These are phyloP conservation scores for Flueggea neowawraea DNA, from an alignment of 441 rosid genomes.

Conservation along the genomic window DNA sequence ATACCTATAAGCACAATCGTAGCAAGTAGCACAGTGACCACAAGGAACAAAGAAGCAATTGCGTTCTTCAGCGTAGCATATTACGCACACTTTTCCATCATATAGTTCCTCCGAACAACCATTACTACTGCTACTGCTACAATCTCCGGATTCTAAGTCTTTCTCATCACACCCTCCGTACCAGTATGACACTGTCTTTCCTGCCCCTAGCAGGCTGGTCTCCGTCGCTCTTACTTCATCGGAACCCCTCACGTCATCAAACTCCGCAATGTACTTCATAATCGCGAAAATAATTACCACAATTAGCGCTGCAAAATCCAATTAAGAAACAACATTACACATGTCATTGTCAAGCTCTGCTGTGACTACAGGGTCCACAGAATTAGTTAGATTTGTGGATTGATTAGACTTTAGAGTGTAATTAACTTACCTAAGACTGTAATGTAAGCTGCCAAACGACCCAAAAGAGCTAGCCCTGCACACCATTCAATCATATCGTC, in stretches of 20 bases:
- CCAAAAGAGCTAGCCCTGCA: constrained; percentile 34
- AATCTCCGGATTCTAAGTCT: constrained; percentile 27
- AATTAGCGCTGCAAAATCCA: constrained; percentile 29
- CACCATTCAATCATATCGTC: constrained; percentile 27
- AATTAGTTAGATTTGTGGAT: neutral
- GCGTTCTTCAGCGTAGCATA: constrained; percentile 66
- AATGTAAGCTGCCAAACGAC: constrained; percentile 39
- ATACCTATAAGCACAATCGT: constrained; percentile 56
- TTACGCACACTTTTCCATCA: constrained; percentile 57
- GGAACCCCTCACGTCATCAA: constrained; percentile 13
- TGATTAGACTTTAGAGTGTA: neutral
- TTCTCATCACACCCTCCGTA: constrained; percentile 33
- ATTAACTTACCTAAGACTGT: constrained; percentile 38
- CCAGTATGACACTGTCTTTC: constrained; percentile 20
- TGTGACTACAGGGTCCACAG: neutral
- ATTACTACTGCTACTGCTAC: constrained; percentile 11
- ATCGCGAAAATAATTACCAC: constrained; percentile 26
- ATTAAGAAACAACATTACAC: too few relatives aligned
- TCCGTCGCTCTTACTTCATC: constrained; percentile 2
- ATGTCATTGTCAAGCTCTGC: too few relatives aligned
- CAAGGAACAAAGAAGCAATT: constrained; percentile 69
- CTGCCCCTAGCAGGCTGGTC: constrained; percentile 12
- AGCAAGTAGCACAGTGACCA: constrained; percentile 73
- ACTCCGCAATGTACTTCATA: constrained; percentile 33
- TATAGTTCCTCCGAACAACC: constrained; percentile 46